These are phyloP conservation scores for Stemphylium vesicarium DNA, from an alignment of 2,329 filamentous ascomycete species.

Conservation along the genomic window DNA sequence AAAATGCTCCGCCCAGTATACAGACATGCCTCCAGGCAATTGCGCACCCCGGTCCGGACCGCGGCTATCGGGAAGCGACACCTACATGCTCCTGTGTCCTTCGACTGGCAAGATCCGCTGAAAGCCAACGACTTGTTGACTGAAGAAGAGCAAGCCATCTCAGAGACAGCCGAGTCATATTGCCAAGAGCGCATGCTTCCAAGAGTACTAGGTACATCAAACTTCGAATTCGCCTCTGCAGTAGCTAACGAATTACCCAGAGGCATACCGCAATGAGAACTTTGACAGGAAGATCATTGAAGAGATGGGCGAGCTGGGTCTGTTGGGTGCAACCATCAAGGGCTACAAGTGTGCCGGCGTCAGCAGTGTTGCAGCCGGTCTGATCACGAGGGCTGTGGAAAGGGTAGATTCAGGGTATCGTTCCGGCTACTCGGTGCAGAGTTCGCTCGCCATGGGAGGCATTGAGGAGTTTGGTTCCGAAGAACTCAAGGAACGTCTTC, in stretches of 20 bases:
- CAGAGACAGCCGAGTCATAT: slow-evolving; percentile 89
- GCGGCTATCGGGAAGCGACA: slow-evolving; percentile 47
- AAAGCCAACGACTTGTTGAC: slow-evolving; percentile 76
- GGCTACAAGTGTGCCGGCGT: slow-evolving; percentile 89
- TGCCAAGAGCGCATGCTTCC: slow-evolving; percentile 90
- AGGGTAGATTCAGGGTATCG: slow-evolving; percentile 90
- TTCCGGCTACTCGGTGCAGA: slow-evolving; percentile 92
- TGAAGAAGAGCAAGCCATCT: slow-evolving; percentile 88
- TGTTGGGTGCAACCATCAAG: slow-evolving; percentile 83
- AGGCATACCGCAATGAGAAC: slow-evolving; percentile 84
- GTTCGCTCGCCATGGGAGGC: slow-evolving; percentile 89
- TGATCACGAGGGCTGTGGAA: slow-evolving; percentile 90
- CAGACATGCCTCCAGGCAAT: slow-evolving; percentile 51
- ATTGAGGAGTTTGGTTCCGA: slow-evolving; percentile 87
- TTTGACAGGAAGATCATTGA: slow-evolving; percentile 85
- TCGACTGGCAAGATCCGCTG: slow-evolving; percentile 94
- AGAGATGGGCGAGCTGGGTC: slow-evolving; percentile 92
- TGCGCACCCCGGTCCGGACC: slow-evolving; percentile 35
- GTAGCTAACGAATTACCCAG: slow-evolving; percentile 52
- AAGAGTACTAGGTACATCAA: slow-evolving; percentile 74
- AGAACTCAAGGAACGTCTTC: slow-evolving; percentile 84
- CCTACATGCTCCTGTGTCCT: slow-evolving; percentile 57
- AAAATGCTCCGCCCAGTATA: slow-evolving; percentile 55
- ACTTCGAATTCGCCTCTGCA: not conserved
- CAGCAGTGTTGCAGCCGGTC: slow-evolving; percentile 83